A percentile compares a stretch with the other conserved stretches of the same genome.
phyloP scores from a whole-genome alignment of 345 rosid species.

The Bruguiera sexangula region DNA sequence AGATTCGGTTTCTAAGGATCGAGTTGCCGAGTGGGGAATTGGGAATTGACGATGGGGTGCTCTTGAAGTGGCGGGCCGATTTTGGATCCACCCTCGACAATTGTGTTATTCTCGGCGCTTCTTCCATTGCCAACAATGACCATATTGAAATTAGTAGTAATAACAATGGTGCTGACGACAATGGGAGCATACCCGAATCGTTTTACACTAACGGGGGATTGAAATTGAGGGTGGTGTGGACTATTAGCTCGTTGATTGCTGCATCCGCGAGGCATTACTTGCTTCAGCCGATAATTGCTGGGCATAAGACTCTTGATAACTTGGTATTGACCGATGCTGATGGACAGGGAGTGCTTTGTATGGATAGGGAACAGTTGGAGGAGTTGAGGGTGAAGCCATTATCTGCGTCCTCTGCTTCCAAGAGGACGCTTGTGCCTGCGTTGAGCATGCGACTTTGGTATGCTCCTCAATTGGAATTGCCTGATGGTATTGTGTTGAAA shows the following conservation, averaged over 20 bases:
- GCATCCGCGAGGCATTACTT: constrained; percentile 92
- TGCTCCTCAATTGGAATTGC: constrained; percentile 78
- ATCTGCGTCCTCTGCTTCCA: constrained; percentile 83
- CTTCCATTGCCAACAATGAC: constrained; percentile 43
- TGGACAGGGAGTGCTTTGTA: constrained; percentile 88
- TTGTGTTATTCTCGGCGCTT: constrained; percentile 87
- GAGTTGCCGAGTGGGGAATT: constrained; percentile 85
- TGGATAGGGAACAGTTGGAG: constrained; percentile 86
- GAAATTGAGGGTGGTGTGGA: constrained; percentile 94
- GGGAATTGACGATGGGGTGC: constrained; percentile 74
- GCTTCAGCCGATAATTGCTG: constrained; percentile 79
- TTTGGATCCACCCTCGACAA: constrained; percentile 87
- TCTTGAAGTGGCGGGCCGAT: constrained; percentile 90
- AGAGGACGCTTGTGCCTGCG: constrained; percentile 94
- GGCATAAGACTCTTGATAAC: constrained; percentile 79
- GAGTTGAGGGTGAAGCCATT: constrained; percentile 88
- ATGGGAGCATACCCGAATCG: constrained; percentile 87
- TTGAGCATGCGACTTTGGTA: constrained; percentile 96
- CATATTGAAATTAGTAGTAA: not conserved
- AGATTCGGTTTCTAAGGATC: constrained; percentile 77
- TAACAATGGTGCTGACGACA: constrained; percentile 48
- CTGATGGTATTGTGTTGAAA: constrained; percentile 70
- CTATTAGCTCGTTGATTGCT: constrained; percentile 86
- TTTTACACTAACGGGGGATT: constrained; percentile 91
- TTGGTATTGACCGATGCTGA: constrained; percentile 81